phyloP scores from a whole-genome alignment of 805 yeast genomes.

The Saccharomycopsis sp. region DNA sequence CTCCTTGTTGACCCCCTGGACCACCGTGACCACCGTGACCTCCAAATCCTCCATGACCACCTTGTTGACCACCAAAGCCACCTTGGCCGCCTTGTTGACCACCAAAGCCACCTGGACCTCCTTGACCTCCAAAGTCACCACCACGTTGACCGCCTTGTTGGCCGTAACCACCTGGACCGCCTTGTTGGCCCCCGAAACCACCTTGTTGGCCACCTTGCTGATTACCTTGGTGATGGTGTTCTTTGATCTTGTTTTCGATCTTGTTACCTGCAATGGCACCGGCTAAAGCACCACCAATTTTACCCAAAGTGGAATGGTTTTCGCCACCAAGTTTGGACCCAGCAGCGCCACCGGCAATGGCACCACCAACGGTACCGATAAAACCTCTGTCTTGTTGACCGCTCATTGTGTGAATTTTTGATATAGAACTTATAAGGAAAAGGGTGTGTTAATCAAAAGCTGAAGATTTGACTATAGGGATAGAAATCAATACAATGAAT shows the following conservation, averaged over 20 bases:
- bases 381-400: slow-evolving; percentile 32
- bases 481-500: neutral
- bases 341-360: slow-evolving; percentile 46
- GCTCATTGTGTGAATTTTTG: neutral
- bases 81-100: slow-evolving; percentile 18
- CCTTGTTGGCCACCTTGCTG: slow-evolving; percentile 24
- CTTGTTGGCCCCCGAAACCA: slow-evolving; percentile 8
- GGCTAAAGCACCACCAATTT: slow-evolving; percentile 43
- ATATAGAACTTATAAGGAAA: neutral
- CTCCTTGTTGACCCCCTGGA: slow-evolving; percentile 19
- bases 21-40: slow-evolving; percentile 21
- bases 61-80: slow-evolving; percentile 23
- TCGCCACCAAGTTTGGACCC: slow-evolving; percentile 33
- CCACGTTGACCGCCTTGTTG: slow-evolving; percentile 25
- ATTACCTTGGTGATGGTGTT: slow-evolving; percentile 14
- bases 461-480: neutral
- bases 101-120: slow-evolving; percentile 18
- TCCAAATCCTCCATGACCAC: slow-evolving; percentile 22
- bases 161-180: slow-evolving; percentile 20
- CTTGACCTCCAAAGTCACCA: slow-evolving; percentile 3
- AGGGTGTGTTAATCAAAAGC: neutral
- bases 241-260: slow-evolving; percentile 33
- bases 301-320: slow-evolving; percentile 28
- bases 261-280: slow-evolving; percentile 50
- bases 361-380: slow-evolving; percentile 40